Conservation (phyloP, 2,329 filamentous ascomycete genomes). For the Paracoccidioides brasiliensis region DNA sequence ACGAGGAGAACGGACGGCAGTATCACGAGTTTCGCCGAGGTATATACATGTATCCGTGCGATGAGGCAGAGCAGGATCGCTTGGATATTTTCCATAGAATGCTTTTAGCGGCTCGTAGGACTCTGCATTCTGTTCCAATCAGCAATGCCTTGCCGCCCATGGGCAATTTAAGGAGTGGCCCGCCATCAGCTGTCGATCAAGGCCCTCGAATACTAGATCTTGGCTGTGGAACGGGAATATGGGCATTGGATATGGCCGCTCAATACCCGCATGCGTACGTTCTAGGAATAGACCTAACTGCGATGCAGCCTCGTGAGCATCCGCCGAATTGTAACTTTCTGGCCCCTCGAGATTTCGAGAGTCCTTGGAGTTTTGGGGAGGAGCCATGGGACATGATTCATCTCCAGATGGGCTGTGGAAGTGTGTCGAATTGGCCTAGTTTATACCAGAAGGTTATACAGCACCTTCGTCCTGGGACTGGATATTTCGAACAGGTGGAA, state of each 20-base stretch:
- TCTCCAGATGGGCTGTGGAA: slow-evolving; percentile 64
- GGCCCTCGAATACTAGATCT: slow-evolving; percentile 45
- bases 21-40: slow-evolving; percentile 57
- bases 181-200: slow-evolving; percentile 3
- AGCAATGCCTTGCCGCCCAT: not conserved
- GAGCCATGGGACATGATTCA: slow-evolving; percentile 73
- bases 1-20: slow-evolving; percentile 54
- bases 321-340: slow-evolving; percentile 56
- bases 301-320: slow-evolving; percentile 54
- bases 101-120: slow-evolving; percentile 50
- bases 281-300: slow-evolving; percentile 47
- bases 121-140: slow-evolving; percentile 30
- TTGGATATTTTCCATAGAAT: slow-evolving; percentile 74
- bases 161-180: slow-evolving; percentile 3
- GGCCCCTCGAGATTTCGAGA: slow-evolving; percentile 62
- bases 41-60: slow-evolving; percentile 65
- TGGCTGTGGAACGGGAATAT: slow-evolving; percentile 81
- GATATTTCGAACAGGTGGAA: slow-evolving; percentile 76
- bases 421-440: slow-evolving; percentile 60
- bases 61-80: slow-evolving; percentile 63
- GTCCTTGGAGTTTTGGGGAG: slow-evolving; percentile 54
- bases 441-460: slow-evolving; percentile 59
- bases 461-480: slow-evolving; percentile 64
- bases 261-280: slow-evolving; percentile 47
- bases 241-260: slow-evolving; percentile 77